Conservation (phyloP, 345 rosid genomes). For the Firmiana major region DNA sequence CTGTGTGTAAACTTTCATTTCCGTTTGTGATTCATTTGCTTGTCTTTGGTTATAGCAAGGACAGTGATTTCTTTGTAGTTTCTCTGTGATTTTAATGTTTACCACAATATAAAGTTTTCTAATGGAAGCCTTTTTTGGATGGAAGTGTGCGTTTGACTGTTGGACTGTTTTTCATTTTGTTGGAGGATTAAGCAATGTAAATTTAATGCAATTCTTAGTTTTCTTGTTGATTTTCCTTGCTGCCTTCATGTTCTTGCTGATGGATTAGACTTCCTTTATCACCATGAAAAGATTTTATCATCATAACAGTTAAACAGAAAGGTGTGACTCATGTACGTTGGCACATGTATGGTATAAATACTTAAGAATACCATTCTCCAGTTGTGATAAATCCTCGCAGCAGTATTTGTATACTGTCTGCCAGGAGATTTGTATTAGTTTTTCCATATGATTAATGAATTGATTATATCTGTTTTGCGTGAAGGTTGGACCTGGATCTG, state of each 20-base stretch:
- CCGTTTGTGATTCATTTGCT: not conserved
- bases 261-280: not conserved
- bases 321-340: not conserved
- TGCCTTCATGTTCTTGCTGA: not conserved
- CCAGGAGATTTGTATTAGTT: conserved; percentile 1
- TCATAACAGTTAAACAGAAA: not conserved
- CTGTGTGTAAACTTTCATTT: not conserved
- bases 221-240: not conserved
- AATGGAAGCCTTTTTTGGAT: not conserved
- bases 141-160: not conserved
- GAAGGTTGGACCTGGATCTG: conserved; percentile 92
- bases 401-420: conserved; percentile 1
- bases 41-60: not conserved
- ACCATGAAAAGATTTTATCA: not conserved
- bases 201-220: not conserved
- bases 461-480: conserved; percentile 18
- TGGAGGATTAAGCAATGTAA: not conserved
- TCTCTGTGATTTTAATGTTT: not conserved
- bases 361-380: not conserved
- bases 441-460: conserved; percentile 4
- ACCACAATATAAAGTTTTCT: not conserved
- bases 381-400: not conserved
- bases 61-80: not conserved
- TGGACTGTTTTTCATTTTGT: not conserved
- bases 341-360: not conserved